Evolutionary conservation across 2,329 filamentous ascomycete species (phyloP), one percentile per base, ranked within the genome.

Genomic region (Pseudocercospora cruenta): DNA sequence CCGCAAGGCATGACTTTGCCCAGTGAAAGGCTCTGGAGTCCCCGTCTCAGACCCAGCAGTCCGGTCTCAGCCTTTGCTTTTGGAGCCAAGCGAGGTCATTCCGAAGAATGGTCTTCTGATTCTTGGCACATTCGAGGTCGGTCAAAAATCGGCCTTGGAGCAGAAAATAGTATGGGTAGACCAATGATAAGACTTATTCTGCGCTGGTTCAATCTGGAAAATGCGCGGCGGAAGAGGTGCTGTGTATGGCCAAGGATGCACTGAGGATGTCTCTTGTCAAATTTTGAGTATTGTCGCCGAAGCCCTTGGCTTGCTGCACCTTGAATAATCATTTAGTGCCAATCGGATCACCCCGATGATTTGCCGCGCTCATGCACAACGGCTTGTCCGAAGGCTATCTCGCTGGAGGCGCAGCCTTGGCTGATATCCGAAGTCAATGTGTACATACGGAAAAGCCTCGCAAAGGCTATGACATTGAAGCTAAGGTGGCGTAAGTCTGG

Each of bases 401-500:
- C n/a, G 43, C n/a, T 47, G n/a, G 43, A 12, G 53, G 53, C 53
- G 31, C 53, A 31, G 53, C 24, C 53, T 31, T 57, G 53, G 24
- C 43, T 33, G 16, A 47, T 47, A 7, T 4, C 6, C 21, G 1
- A 19, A 47, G 43, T n/a, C 43, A 19, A 47, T 31, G 28, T 57
- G n/a, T 33, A 31, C 53, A 26, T 19, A 57, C 53, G 53, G 21
- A 21, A 10, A 57, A 14, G 24, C 24, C 24, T 57, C 3, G 53
- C 53, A 33, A 57, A 16, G 24, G 22, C 31, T 12, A 9, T 26
- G 19, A 33, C 10, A 19, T 26, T 57, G 21, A 31, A 14, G 26
- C 33, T 14, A n/a, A 39, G 55, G 60, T 63, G 60, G 60, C 60
- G 60, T 58, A 53, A 49, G 60, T 57, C 60, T 63, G 51, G 60